Percentiles rank a stretch among this genome's conserved stretches.
Conservation (phyloP, 805 yeast genomes). For the Cyberlindnera subsufficiens region DNA sequence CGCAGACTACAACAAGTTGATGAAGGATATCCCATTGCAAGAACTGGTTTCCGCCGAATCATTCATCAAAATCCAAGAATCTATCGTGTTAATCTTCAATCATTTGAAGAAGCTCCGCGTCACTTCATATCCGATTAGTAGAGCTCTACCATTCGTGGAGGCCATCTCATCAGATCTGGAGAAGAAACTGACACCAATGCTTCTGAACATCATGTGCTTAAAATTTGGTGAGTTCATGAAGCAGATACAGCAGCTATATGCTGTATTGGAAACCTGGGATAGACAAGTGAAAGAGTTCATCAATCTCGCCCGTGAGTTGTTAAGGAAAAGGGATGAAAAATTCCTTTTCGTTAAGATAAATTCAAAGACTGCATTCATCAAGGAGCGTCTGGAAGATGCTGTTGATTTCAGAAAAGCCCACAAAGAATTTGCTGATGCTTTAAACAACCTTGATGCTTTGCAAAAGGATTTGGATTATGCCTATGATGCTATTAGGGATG, state of each 20-base stretch:
- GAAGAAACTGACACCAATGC: conserved; percentile 33
- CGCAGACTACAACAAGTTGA: conserved; percentile 50
- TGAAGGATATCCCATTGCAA: conserved; percentile 65
- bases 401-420: conserved; percentile 47
- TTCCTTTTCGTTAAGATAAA: conserved; percentile 58
- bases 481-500: conserved; percentile 31
- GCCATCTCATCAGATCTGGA: conserved; percentile 55
- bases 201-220: conserved; percentile 41
- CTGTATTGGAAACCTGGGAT: conserved; percentile 49
- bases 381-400: conserved; percentile 39
- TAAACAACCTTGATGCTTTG: conserved; percentile 18
- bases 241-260: conserved; percentile 24
- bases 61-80: conserved; percentile 37
- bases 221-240: conserved; percentile 34
- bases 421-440: conserved; percentile 37
- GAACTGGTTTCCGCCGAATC: conserved; percentile 45
- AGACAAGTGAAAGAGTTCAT: conserved; percentile 56
- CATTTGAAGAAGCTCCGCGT: conserved; percentile 61
- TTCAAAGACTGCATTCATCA: conserved; percentile 35
- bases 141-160: conserved; percentile 64
- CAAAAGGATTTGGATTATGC: conserved; percentile 33
- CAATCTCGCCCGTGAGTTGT: conserved; percentile 62
- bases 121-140: conserved; percentile 54
- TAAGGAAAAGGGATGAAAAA: conserved; percentile 67
- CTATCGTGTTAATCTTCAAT: conserved; percentile 43